A percentile compares a stretch with the other conserved stretches of the same genome.
These are phyloP conservation scores for Juglanconis sp. DNA, from an alignment of 2,329 filamentous ascomycete genomes.

Conservation along the genomic window DNA sequence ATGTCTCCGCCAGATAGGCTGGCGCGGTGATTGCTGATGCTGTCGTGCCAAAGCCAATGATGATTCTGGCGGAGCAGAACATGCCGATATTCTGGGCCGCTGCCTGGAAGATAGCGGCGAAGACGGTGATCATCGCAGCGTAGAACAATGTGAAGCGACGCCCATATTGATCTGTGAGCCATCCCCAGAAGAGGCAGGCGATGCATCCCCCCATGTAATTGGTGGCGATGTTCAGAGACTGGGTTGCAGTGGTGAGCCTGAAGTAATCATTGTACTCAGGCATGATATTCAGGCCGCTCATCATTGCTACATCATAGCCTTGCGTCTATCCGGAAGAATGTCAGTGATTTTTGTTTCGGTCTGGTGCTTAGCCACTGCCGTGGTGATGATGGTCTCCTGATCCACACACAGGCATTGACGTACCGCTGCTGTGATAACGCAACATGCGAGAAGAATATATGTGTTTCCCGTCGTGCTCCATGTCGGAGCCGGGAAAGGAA, in stretches of 20 bases:
- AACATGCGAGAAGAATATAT: slow-evolving; percentile 6
- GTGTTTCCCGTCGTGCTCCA: slow-evolving; percentile 5
- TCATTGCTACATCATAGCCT: slow-evolving; percentile 11
- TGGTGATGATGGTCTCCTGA: no score
- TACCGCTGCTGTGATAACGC: slow-evolving; percentile 7
- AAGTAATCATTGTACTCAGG: slow-evolving; percentile 56
- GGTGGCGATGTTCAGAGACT: slow-evolving; percentile 51
- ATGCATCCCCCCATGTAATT: slow-evolving; percentile 50
- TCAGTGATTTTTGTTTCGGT: neutral
- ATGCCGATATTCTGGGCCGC: slow-evolving; percentile 48
- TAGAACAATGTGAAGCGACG: slow-evolving; percentile 41
- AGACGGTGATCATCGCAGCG: slow-evolving; percentile 36
- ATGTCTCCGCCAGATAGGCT: slow-evolving; percentile 48
- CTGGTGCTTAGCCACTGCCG: neutral
- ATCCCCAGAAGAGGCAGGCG: slow-evolving; percentile 40
- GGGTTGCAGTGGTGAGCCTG: slow-evolving; percentile 47
- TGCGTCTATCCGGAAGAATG: neutral
- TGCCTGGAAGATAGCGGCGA: slow-evolving; percentile 44
- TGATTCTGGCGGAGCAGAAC: slow-evolving; percentile 45
- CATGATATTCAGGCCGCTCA: slow-evolving; percentile 51
- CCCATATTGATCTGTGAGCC: slow-evolving; percentile 39
- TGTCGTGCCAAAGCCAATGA: slow-evolving; percentile 44
- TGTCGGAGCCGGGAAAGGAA: slow-evolving; percentile 1
- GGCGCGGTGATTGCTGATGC: slow-evolving; percentile 41
- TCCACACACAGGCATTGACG: neutral